A percentile compares a stretch with the other conserved stretches of the same genome.
Evolutionary conservation across 495 filamentous ascomycete genomes (phyloP).

Genomic region (Aspergillus baeticus): DNA sequence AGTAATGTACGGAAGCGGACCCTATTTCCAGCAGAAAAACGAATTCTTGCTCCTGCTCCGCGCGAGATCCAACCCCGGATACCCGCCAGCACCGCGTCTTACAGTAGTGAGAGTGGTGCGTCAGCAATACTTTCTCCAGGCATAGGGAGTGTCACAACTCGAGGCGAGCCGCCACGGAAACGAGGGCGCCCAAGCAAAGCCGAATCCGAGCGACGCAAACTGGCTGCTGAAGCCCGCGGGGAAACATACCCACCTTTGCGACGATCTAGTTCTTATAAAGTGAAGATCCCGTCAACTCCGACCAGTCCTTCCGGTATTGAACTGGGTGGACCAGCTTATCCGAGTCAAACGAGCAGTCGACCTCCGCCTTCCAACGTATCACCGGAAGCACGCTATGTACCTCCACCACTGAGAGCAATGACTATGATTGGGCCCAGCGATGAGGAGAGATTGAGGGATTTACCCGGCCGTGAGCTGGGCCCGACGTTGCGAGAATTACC

Average conservation of each 20-base stretch:
- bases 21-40: constrained; percentile 34
- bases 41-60: constrained; percentile 27
- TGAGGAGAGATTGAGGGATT: constrained; percentile 22
- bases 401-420: constrained; percentile 14
- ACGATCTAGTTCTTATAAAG: constrained; percentile 26
- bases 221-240: constrained; percentile 51
- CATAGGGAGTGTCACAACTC: constrained; percentile 19
- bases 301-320: constrained; percentile 30
- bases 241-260: constrained; percentile 47
- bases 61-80: constrained; percentile 45
- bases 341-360: constrained; percentile 10
- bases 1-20: constrained; percentile 34
- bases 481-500: constrained; percentile 34
- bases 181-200: constrained; percentile 60
- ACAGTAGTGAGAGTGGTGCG: constrained; percentile 39
- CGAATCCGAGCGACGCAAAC: constrained; percentile 51
- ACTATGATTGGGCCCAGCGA: constrained; percentile 9
- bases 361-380: constrained; percentile 2
- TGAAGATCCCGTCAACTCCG: constrained; percentile 33
- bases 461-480: constrained; percentile 24
- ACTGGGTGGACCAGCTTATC: constrained; percentile 2
- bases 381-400: constrained; percentile 17
- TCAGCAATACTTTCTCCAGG: constrained; percentile 40
- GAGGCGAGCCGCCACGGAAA: constrained; percentile 52
- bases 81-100: constrained; percentile 34